Base-by-base conservation (phyloP, 1,284 basidiomycete species). In the Albatrellus sp. region DNA sequence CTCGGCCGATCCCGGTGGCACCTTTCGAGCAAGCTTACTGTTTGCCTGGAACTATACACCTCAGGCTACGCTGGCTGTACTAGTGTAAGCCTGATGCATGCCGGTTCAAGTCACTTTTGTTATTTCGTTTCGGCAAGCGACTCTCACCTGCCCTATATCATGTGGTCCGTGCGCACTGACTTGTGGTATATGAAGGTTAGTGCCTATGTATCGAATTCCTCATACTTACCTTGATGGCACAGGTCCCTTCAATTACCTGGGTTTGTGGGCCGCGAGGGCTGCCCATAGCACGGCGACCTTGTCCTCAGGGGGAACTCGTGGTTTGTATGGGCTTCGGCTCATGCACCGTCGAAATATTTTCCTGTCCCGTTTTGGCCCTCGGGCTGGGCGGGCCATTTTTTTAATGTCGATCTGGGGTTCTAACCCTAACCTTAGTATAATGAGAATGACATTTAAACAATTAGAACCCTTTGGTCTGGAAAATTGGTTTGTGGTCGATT, bases 271-370 rank as follows among this genome's bases (percentile, higher is more conserved):
- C 52, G 59, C 57, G 46, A 63, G 67, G 62, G 53, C 54, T 60
- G 68, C 67, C 66, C 74, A 77, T 77, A 75, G 75, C 75, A 78
- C 75, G 75, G 75, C 75, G 75, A 77, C 75, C 74, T 55, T 76
- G 73, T 77, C 73, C 75, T 36, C 61, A 62, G 55, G 54, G 59
- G 58, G 55, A n/a, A 12, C 33, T 36, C 16, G 31, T 29, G 53
- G 52, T 51, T 56, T 56, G 55, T 55, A 54, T 54, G 52, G 40
- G 50, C 52, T 51, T 50, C 49, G 52, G 50, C 43, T 47, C 50
- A 54, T 56, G 55, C 55, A 56, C 50, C 51, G 50, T 55, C 54
- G 49, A 37, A 55, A 55, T 55, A 55, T 55, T 55, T 55, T 47
- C 50, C 54, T 52, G 52, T 55, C 54, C 54, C 43, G 48, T 43